Evolutionary conservation across 1,139 yeast species (phyloP).

Genomic region (Saccharomyces pastorianus): DNA sequence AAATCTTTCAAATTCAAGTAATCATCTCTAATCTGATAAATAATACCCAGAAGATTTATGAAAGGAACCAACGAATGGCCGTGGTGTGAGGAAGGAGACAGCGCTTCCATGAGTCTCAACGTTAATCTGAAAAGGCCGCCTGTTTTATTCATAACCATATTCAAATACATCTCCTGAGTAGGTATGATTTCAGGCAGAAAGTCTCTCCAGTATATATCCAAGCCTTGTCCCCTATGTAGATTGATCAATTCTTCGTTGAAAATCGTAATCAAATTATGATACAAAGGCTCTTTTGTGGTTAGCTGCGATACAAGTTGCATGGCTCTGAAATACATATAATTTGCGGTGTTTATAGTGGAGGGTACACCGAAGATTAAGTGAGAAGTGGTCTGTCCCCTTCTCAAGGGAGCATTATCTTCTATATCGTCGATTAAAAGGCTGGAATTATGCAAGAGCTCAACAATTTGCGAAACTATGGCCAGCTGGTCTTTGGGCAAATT

Average conservation of each 20-base stretch:
- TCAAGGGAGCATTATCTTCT: slow-evolving; percentile 61
- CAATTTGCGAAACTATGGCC: slow-evolving; percentile 36
- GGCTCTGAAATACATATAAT: slow-evolving; percentile 73
- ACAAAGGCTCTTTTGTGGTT: slow-evolving; percentile 8
- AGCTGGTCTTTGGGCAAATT: slow-evolving; percentile 35
- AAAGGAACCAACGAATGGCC: slow-evolving; percentile 40
- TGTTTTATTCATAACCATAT: slow-evolving; percentile 82
- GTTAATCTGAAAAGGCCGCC: slow-evolving; percentile 81
- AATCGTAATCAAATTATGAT: slow-evolving; percentile 32
- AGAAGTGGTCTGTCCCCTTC: slow-evolving; percentile 75
- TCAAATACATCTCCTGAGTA: slow-evolving; percentile 54
- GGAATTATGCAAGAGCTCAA: slow-evolving; percentile 56
- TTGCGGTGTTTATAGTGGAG: slow-evolving; percentile 73
- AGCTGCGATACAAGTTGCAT: slow-evolving; percentile 32
- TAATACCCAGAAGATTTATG: slow-evolving; percentile 71
- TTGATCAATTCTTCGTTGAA: slow-evolving; percentile 66
- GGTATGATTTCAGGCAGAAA: slow-evolving; percentile 45
- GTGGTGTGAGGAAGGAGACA: slow-evolving; percentile 8
- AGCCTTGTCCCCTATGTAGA: slow-evolving; percentile 82
- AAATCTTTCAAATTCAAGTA: slow-evolving; percentile 54
- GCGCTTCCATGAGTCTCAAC: slow-evolving; percentile 50
- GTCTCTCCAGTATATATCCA: slow-evolving; percentile 86
- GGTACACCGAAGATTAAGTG: slow-evolving; percentile 72
- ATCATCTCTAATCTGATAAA: slow-evolving; percentile 81
- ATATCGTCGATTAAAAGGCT: slow-evolving; percentile 75